A percentile compares a stretch with the other conserved stretches of the same genome.
Conservation (phyloP, 2,329 filamentous ascomycete species). For the Orbilia javanica region DNA sequence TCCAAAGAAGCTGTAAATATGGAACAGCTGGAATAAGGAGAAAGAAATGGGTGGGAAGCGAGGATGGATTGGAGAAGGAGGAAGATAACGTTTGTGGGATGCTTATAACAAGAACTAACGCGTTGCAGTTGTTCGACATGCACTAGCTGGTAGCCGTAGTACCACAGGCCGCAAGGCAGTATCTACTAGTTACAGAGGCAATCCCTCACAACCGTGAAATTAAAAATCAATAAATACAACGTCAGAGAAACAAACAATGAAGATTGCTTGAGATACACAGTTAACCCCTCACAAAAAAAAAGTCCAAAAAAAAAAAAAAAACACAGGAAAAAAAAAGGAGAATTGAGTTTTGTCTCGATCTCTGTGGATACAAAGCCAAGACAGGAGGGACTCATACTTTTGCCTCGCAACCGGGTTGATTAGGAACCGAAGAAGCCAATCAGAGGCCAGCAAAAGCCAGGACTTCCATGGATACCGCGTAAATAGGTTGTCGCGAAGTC, state of each 20-base stretch:
- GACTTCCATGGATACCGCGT: slow-evolving; percentile 39
- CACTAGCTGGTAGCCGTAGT: too few relatives aligned
- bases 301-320: not conserved
- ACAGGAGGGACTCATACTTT: slow-evolving; percentile 41
- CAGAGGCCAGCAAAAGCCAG: not conserved
- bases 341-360: slow-evolving; percentile 22
- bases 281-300: not conserved
- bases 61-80: not conserved
- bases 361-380: not conserved
- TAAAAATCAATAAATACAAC: not conserved
- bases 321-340: slow-evolving; percentile 11
- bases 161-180: too few relatives aligned
- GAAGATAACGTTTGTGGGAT: not conserved
- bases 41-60: not conserved
- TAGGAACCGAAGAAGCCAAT: slow-evolving; percentile 22
- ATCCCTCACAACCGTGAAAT: not conserved
- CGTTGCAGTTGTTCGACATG: not conserved
- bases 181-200: not conserved
- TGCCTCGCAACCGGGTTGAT: slow-evolving; percentile 19
- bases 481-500: slow-evolving; percentile 54
- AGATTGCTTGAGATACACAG: not conserved
- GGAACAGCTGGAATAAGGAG: not conserved
- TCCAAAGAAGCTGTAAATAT: not conserved
- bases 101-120: not conserved
- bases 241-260: not conserved